Evolutionary conservation across 176 grass and related monocot species (phyloP).

Genomic region (Musa schizocarpa): DNA sequence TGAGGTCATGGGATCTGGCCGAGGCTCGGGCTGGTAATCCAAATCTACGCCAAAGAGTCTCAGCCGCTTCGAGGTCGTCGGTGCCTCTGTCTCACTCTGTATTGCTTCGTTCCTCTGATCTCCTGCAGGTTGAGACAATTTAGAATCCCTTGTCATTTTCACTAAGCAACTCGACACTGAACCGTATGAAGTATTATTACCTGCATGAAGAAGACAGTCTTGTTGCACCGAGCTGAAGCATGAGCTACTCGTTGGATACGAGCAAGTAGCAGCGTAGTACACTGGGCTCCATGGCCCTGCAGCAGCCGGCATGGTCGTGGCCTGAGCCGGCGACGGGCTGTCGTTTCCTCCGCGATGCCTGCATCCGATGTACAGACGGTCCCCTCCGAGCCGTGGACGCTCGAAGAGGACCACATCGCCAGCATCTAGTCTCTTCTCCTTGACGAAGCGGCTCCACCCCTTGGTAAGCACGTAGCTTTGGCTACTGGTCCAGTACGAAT

Average conservation of each 20-base stretch:
- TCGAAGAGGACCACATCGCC: slow-evolving; percentile 31
- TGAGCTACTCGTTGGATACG: neutral
- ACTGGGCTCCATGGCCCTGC: neutral
- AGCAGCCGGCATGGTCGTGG: neutral
- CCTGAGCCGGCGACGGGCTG: neutral
- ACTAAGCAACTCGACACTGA: neutral
- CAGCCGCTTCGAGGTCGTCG: slow-evolving; percentile 7
- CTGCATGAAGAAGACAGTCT: neutral
- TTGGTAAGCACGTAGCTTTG: slow-evolving; percentile 23
- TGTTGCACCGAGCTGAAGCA: neutral
- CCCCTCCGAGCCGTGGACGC: slow-evolving; percentile 29
- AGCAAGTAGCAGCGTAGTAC: neutral
- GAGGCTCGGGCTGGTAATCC: neutral
- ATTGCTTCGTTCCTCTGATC: neutral
- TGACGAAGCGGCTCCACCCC: slow-evolving; percentile 21
- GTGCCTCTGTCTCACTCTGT: neutral
- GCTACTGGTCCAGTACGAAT: slow-evolving; percentile 21
- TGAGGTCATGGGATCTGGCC: neutral
- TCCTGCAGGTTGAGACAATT: slow-evolving; percentile 1
- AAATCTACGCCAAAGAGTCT: slow-evolving; percentile 12
- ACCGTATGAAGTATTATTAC: neutral
- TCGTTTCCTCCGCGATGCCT: neutral
- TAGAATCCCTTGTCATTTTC: neutral
- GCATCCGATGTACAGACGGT: slow-evolving; percentile 60
- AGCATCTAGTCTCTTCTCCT: slow-evolving; percentile 13